Conservation (phyloP, 768 basidiomycete genomes). For the Xanthoconium stramineum region DNA sequence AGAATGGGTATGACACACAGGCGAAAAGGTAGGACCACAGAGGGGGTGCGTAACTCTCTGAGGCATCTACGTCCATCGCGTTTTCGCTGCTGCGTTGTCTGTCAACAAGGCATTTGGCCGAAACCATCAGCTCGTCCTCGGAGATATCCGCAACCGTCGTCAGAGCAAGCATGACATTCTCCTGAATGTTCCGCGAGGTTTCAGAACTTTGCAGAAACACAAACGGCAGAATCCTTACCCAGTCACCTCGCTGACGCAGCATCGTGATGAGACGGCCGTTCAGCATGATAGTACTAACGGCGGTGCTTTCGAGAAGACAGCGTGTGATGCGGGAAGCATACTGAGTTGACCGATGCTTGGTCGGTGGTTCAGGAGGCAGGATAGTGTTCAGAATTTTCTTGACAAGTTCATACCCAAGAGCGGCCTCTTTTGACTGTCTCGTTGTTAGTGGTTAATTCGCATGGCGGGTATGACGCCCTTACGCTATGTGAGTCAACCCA, state of each 20-base stretch:
- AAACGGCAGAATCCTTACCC: slow-evolving; percentile 44
- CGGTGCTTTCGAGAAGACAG: slow-evolving; percentile 53
- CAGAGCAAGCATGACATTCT: slow-evolving; percentile 49
- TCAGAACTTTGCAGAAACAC: neutral
- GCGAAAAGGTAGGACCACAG: slow-evolving; percentile 37
- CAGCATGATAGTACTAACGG: slow-evolving; percentile 62
- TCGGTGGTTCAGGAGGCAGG: slow-evolving; percentile 40
- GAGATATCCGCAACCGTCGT: slow-evolving; percentile 57
- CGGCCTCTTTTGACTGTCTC: slow-evolving; percentile 15
- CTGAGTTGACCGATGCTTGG: slow-evolving; percentile 23
- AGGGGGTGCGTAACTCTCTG: slow-evolving; percentile 29
- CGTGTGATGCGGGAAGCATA: slow-evolving; percentile 58
- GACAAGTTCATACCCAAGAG: slow-evolving; percentile 50
- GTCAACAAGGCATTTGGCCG: slow-evolving; percentile 44
- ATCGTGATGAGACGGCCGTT: slow-evolving; percentile 53
- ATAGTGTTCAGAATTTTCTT: slow-evolving; percentile 53
- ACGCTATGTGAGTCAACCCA: slow-evolving; percentile 48
- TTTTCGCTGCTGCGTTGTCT: slow-evolving; percentile 31
- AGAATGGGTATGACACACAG: slow-evolving; percentile 40
- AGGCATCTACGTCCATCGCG: slow-evolving; percentile 38
- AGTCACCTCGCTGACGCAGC: slow-evolving; percentile 57
- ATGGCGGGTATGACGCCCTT: neutral
- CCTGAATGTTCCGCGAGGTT: slow-evolving; percentile 15
- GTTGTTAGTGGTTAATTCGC: neutral
- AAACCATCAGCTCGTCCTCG: slow-evolving; percentile 59